A percentile compares a stretch with the other conserved stretches of the same genome.
Evolutionary conservation across 768 basidiomycete species (phyloP).

Genomic region (Kwoniella shandongensis): DNA sequence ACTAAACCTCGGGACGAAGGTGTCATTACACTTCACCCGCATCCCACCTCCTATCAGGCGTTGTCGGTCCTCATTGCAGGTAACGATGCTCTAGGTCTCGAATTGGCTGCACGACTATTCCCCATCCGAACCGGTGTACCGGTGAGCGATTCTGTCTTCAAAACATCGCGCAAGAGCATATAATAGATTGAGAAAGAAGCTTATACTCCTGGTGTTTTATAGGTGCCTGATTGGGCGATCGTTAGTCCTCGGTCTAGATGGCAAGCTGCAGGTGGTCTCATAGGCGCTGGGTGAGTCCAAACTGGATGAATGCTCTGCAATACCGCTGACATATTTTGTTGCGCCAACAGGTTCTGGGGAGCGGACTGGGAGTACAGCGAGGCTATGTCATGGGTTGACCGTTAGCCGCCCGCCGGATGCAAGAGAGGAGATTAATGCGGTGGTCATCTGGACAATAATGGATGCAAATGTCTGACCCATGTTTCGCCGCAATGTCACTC

Average conservation of each 20-base stretch:
- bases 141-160: constrained; percentile 43
- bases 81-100: constrained; percentile 63
- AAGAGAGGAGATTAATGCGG: not conserved
- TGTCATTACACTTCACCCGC: constrained; percentile 68
- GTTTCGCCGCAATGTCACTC: no score
- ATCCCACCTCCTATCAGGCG: constrained; percentile 56
- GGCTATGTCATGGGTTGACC: constrained; percentile 48
- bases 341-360: constrained; percentile 46
- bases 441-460: no score
- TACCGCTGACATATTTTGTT: not conserved
- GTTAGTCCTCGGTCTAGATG: constrained; percentile 60
- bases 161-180: not conserved
- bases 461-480: no score
- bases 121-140: constrained; percentile 79
- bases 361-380: constrained; percentile 49
- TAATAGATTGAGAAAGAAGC: no score
- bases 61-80: constrained; percentile 64
- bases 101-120: constrained; percentile 70
- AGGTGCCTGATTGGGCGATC: constrained; percentile 72
- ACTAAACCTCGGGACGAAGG: no score
- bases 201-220: no score
- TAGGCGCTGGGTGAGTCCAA: constrained; percentile 68
- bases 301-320: not conserved
- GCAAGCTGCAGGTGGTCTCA: constrained; percentile 69
- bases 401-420: constrained; percentile 9